phyloP scores from a whole-genome alignment of 805 yeast species.

The Lipomyces japonicus region DNA sequence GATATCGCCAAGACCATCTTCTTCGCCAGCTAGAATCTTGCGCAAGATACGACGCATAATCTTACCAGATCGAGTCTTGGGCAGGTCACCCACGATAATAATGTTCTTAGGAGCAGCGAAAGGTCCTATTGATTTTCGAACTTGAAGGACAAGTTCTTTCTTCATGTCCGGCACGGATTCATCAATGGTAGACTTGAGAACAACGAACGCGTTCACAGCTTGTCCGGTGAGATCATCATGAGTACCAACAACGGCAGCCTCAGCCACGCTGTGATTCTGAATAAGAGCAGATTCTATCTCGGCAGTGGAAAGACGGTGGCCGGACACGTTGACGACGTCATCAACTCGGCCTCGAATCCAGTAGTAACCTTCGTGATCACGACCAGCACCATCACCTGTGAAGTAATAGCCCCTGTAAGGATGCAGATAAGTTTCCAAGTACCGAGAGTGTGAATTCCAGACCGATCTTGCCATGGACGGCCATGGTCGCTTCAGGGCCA shows the following conservation, averaged over 20 bases:
- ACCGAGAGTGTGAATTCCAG: slow-evolving; percentile 81
- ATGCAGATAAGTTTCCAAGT: slow-evolving; percentile 83
- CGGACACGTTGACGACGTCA: slow-evolving; percentile 96
- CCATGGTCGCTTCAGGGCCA: slow-evolving; percentile 88
- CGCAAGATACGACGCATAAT: slow-evolving; percentile 97
- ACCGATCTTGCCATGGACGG: slow-evolving; percentile 99
- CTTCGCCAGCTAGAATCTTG: slow-evolving; percentile 88
- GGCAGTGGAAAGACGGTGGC: slow-evolving; percentile 97
- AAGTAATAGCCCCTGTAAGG: slow-evolving; percentile 93
- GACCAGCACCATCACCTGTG: slow-evolving; percentile 98
- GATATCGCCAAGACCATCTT: slow-evolving; percentile 86
- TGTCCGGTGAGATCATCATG: slow-evolving; percentile 96
- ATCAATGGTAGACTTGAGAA: slow-evolving; percentile 57
- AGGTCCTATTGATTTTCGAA: slow-evolving; percentile 84
- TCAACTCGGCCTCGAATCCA: slow-evolving; percentile 99
- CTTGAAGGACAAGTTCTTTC: slow-evolving; percentile 77
- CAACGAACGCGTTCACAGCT: slow-evolving; percentile 92
- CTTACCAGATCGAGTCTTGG: slow-evolving; percentile 98
- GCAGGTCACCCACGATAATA: slow-evolving; percentile 81
- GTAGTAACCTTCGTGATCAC: slow-evolving; percentile 92
- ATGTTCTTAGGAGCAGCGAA: slow-evolving; percentile 94
- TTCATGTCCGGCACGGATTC: slow-evolving; percentile 44
- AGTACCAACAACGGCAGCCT: slow-evolving; percentile 95
- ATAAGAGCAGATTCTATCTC: slow-evolving; percentile 92
- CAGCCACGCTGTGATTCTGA: slow-evolving; percentile 77